These are phyloP conservation scores for Suhomyces terraborum DNA, from an alignment of 1,139 yeast species.

Conservation along the genomic window DNA sequence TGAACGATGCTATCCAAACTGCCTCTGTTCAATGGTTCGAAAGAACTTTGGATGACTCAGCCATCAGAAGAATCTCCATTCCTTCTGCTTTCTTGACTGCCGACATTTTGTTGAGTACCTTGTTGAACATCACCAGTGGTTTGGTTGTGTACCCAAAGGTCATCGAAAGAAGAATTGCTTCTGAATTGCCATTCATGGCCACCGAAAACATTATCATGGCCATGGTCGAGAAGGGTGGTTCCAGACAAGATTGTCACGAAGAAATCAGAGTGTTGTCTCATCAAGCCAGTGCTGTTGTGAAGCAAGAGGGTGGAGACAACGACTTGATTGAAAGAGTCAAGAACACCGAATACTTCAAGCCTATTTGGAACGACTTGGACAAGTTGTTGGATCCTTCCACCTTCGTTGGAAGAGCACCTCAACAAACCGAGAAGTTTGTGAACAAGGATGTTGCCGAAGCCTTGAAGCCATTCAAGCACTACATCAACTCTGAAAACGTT, in stretches of 20 bases:
- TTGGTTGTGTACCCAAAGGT: slow-evolving; percentile 98
- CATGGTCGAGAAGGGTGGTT: slow-evolving; percentile 97
- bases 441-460: slow-evolving; percentile 83
- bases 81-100: slow-evolving; percentile 97
- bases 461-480: slow-evolving; percentile 63
- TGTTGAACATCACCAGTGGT: slow-evolving; percentile 91
- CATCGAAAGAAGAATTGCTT: slow-evolving; percentile 89
- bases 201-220: slow-evolving; percentile 99
- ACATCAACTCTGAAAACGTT: slow-evolving; percentile 65
- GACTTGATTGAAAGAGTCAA: slow-evolving; percentile 90
- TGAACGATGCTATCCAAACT: slow-evolving; percentile 92
- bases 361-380: slow-evolving; percentile 85
- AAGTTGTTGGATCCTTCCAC: slow-evolving; percentile 84
- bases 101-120: slow-evolving; percentile 86
- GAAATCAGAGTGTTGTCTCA: slow-evolving; percentile 95
- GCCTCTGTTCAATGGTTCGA: slow-evolving; percentile 99
- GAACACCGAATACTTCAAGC: slow-evolving; percentile 80
- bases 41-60: slow-evolving; percentile 97
- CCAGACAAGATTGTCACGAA: slow-evolving; percentile 98
- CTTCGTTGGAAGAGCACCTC: slow-evolving; percentile 98
- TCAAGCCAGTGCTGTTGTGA: slow-evolving; percentile 96
- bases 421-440: slow-evolving; percentile 93
- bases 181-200: slow-evolving; percentile 99
- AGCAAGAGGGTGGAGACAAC: slow-evolving; percentile 98
- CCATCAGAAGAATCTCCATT: slow-evolving; percentile 93